These are phyloP conservation scores for Cutaneotrichosporon curvatum DNA, from an alignment of 1,284 basidiomycete genomes.

Conservation along the genomic window DNA sequence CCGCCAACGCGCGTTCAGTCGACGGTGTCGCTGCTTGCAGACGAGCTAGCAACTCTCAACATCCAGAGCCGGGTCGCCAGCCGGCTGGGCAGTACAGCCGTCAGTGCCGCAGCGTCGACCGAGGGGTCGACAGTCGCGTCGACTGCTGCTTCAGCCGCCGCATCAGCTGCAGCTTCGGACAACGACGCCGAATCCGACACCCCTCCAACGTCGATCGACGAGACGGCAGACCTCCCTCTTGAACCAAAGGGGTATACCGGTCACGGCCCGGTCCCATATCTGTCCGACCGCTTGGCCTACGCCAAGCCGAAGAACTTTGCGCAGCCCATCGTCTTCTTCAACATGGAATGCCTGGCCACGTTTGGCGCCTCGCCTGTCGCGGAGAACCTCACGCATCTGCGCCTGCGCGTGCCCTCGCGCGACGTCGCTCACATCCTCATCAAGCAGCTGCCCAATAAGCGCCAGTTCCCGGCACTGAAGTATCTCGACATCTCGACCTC, in stretches of 20 bases:
- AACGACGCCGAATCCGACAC: conserved; percentile 20
- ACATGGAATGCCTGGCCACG: conserved; percentile 42
- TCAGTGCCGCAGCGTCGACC: neutral
- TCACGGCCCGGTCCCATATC: conserved; percentile 44
- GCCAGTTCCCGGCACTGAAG: conserved; percentile 36
- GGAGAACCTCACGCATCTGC: conserved; percentile 39
- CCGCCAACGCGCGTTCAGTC: conserved; percentile 28
- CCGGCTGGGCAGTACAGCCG: neutral
- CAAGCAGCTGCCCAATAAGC: conserved; percentile 5
- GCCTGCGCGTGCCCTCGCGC: conserved; percentile 42
- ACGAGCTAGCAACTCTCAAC: conserved; percentile 13
- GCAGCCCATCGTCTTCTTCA: conserved; percentile 48
- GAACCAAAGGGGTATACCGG: conserved; percentile 39
- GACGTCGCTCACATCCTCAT: conserved; percentile 41
- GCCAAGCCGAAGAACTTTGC: conserved; percentile 44
- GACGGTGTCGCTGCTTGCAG: conserved; percentile 3
- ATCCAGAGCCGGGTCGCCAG: conserved; percentile 1
- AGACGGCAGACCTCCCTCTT: conserved; percentile 3
- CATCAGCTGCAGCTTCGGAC: conserved; percentile 13
- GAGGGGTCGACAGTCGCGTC: neutral
- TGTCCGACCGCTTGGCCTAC: conserved; percentile 33
- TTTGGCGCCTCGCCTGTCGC: conserved; percentile 41
- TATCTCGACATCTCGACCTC: conserved; percentile 48
- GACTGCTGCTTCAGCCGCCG: conserved; percentile 2
- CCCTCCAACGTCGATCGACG: conserved; percentile 29